phyloP scores from a whole-genome alignment of 73 alveolate genomes.

The Tetrahymena malaccensis region DNA sequence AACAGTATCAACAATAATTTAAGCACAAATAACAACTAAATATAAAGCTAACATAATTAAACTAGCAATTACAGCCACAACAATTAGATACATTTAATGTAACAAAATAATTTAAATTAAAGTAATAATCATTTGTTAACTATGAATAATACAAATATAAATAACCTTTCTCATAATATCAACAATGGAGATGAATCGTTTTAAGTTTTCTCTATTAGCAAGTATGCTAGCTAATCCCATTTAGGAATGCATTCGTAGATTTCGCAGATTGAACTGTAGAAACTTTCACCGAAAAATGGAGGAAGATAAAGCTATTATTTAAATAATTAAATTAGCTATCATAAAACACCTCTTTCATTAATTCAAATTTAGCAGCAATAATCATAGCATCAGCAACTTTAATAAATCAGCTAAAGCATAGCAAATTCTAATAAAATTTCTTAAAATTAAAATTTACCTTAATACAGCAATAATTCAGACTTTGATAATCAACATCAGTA shows the following conservation, averaged over 20 bases:
- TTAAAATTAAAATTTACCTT: no score
- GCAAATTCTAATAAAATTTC: neutral
- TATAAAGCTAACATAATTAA: no score
- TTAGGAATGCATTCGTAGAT: neutral
- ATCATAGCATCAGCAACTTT: neutral
- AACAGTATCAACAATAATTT: neutral
- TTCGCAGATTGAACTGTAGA: neutral
- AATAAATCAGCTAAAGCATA: no score
- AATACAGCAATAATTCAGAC: neutral
- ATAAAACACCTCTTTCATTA: neutral
- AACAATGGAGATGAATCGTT: neutral
- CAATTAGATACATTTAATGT: no score
- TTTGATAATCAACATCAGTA: neutral
- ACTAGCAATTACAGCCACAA: neutral
- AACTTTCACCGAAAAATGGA: neutral
- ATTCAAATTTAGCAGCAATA: neutral
- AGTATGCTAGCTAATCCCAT: neutral
- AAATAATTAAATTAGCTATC: neutral
- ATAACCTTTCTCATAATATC: neutral
- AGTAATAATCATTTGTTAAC: neutral
- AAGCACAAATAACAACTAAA: neutral
- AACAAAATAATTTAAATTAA: no score
- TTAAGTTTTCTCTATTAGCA: neutral
- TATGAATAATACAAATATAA: neutral
- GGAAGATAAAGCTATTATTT: neutral